Conservation (phyloP, 176 grass and related monocot species). For the Eragrostis curvula region DNA sequence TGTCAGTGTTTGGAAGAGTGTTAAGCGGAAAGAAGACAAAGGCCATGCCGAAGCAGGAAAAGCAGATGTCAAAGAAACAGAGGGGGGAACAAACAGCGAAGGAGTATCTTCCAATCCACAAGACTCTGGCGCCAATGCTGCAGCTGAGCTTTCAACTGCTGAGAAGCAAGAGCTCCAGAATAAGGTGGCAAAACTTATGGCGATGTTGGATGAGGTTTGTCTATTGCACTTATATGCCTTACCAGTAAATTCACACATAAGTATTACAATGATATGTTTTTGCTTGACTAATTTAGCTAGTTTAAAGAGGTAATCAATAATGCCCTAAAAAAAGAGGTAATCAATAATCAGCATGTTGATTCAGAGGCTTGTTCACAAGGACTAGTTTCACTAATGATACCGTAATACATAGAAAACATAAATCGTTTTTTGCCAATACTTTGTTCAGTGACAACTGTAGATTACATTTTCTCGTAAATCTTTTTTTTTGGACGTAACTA, state of each 20-base stretch:
- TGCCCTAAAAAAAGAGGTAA: too few relatives aligned
- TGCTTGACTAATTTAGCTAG: not conserved
- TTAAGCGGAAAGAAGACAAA: constrained; percentile 76
- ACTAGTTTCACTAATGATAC: constrained; percentile 17
- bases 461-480: constrained; percentile 23
- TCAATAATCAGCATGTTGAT: not conserved
- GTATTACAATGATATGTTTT: not conserved
- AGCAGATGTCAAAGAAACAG: constrained; percentile 57
- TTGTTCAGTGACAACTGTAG: constrained; percentile 23
- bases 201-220: constrained; percentile 94
- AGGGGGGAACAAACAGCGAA: constrained; percentile 62
- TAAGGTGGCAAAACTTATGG: constrained; percentile 85
- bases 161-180: constrained; percentile 98
- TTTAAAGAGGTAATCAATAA: not conserved
- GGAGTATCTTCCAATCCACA: constrained; percentile 55
- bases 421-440: constrained; percentile 22
- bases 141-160: constrained; percentile 67
- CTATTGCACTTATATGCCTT: constrained; percentile 19
- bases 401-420: not conserved
- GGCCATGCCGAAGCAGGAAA: constrained; percentile 47
- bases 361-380: not conserved
- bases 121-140: constrained; percentile 56
- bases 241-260: constrained; percentile 29
- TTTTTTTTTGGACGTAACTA: too few relatives aligned
- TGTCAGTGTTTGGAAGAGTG: constrained; percentile 76